Evolutionary conservation across 371 early-diverging fungal genomes (phyloP).

Genomic region (Caulochytrium protostelioides): DNA sequence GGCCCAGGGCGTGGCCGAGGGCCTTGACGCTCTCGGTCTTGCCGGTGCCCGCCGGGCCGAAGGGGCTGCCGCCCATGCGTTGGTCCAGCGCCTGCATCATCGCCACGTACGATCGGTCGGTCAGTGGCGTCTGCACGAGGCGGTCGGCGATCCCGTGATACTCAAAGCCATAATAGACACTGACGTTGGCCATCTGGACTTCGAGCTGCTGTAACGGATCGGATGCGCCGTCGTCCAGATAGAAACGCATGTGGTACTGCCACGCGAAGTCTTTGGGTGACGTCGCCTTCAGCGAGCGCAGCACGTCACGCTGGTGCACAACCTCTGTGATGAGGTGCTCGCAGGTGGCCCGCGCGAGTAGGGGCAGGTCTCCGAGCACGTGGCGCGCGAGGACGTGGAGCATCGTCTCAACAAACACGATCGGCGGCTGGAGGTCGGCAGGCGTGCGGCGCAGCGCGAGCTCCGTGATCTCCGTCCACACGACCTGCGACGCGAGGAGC

Average conservation of each 20-base stretch:
- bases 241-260: slow-evolving; percentile 95
- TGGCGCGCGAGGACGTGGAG: slow-evolving; percentile 75
- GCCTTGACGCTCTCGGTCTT: slow-evolving; percentile 98
- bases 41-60: slow-evolving; percentile 94
- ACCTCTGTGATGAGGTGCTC: slow-evolving; percentile 95
- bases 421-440: too few species aligned
- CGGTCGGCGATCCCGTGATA: slow-evolving; percentile 91
- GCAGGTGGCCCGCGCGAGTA: slow-evolving; percentile 74
- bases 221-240: slow-evolving; percentile 39
- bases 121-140: slow-evolving; percentile 91
- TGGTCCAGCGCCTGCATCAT: slow-evolving; percentile 86
- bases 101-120: slow-evolving; percentile 92
- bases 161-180: slow-evolving; percentile 87
- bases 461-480: slow-evolving; percentile 80
- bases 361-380: slow-evolving; percentile 61
- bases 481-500: slow-evolving; percentile 67
- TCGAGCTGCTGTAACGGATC: slow-evolving; percentile 50
- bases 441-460: slow-evolving; percentile 4
- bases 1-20: slow-evolving; percentile 81
- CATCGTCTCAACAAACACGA: slow-evolving; percentile 44
- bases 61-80: slow-evolving; percentile 86
- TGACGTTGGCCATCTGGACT: slow-evolving; percentile 82
- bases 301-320: slow-evolving; percentile 91
- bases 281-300: slow-evolving; percentile 46
- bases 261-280: slow-evolving; percentile 68